phyloP scores from a whole-genome alignment of 164 flowering plant species.

The Stephania japonica region DNA sequence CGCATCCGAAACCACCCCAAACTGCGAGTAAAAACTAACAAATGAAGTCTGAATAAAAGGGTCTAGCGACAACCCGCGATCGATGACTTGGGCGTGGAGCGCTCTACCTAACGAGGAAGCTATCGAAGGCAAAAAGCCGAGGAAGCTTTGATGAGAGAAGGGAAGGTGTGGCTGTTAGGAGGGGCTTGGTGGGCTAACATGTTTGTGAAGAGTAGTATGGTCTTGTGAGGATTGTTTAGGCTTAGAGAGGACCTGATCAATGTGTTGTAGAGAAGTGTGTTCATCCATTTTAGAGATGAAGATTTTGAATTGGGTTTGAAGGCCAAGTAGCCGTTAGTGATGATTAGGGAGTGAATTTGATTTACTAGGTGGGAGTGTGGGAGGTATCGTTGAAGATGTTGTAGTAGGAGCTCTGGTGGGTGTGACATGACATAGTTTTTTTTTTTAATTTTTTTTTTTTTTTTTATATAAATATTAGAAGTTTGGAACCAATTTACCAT shows the following conservation, averaged over 20 bases:
- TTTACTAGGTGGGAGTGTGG: constrained; percentile 30
- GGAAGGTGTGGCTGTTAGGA: constrained; percentile 67
- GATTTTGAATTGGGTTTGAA: constrained; percentile 16
- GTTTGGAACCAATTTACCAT: too few relatives aligned
- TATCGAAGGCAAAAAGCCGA: constrained; percentile 10
- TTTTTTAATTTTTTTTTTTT: too few relatives aligned
- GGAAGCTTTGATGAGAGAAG: constrained; percentile 57
- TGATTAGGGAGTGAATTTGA: constrained; percentile 54
- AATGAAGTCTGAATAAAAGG: constrained; percentile 48
- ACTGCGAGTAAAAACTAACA: constrained; percentile 37
- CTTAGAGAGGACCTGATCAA: constrained; percentile 50
- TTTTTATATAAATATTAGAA: too few relatives aligned
- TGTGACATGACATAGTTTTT: constrained; percentile 12
- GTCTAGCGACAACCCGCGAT: constrained; percentile 44
- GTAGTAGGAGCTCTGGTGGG: constrained; percentile 34
- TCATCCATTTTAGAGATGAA: constrained; percentile 25
- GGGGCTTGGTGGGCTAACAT: constrained; percentile 47
- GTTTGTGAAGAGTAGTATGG: constrained; percentile 45
- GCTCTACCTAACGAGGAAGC: constrained; percentile 23
- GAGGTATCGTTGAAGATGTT: constrained; percentile 38
- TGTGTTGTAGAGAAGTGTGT: constrained; percentile 61
- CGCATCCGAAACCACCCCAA: constrained; percentile 34
- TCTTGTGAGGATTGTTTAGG: constrained; percentile 18
- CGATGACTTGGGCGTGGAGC: constrained; percentile 45
- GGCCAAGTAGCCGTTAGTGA: constrained; percentile 44